phyloP scores from a whole-genome alignment of 2,329 filamentous ascomycete species.

The Nemania sp. region DNA sequence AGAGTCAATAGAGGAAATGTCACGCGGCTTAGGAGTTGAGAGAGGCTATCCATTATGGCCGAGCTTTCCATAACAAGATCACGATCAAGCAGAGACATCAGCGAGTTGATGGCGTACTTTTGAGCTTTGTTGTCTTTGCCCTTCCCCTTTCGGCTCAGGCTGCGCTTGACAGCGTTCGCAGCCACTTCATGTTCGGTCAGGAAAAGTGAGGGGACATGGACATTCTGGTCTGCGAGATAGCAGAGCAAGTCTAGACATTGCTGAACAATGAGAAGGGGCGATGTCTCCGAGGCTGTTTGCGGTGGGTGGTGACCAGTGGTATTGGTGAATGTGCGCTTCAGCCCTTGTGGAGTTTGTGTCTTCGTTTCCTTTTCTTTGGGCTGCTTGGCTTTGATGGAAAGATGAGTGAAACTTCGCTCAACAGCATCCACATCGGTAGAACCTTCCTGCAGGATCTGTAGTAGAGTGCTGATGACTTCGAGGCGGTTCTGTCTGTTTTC shows the following conservation, averaged over 20 bases:
- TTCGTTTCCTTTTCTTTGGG: conserved; percentile 67
- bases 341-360: conserved; percentile 76
- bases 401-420: conserved; percentile 90
- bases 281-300: conserved; percentile 79
- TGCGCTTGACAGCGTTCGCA: conserved; percentile 75
- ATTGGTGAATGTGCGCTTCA: conserved; percentile 75
- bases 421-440: conserved; percentile 92
- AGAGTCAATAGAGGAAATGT: conserved; percentile 83
- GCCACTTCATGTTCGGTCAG: conserved; percentile 87
- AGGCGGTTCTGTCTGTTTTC: conserved; percentile 95
- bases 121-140: conserved; percentile 80
- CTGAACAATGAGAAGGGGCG: conserved; percentile 91
- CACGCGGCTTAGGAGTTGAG: conserved; percentile 83
- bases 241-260: conserved; percentile 88
- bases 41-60: conserved; percentile 93
- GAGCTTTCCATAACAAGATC: conserved; percentile 96
- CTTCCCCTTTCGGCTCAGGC: conserved; percentile 82
- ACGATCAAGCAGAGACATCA: conserved; percentile 87
- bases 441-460: conserved; percentile 94
- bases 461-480: conserved; percentile 88
- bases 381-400: conserved; percentile 89
- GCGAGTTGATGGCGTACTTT: conserved; percentile 89
- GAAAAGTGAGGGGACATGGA: conserved; percentile 88
- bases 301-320: conserved; percentile 49
- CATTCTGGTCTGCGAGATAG: conserved; percentile 81